Base-by-base conservation (phyloP, 2,329 filamentous ascomycete genomes). In the Penicillium sp. region DNA sequence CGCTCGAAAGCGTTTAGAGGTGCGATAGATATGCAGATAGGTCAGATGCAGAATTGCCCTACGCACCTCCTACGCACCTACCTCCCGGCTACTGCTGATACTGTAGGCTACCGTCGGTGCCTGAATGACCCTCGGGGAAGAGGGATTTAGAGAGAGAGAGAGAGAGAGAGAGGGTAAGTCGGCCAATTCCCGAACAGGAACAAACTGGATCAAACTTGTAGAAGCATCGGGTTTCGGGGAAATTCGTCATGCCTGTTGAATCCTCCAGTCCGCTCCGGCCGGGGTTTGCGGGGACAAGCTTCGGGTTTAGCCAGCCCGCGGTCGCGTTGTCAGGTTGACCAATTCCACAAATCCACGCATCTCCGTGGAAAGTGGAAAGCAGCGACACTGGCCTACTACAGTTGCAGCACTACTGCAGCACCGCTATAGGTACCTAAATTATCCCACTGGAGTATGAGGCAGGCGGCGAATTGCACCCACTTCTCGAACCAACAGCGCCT, bases 401-500 rank as follows among this genome's bases (percentile, higher is more conserved):
- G 24, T n/a, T 40, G 36, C 39, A 20, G 26, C 15, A 13, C 7
- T 29, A 30, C 26, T 40, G 36, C 21, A 40, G 13, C 6, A 9
- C 34, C 15, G n/a, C 23, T 4, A 1, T 17, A 37, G 15, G 17
- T 20, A 13, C 5, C 20, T n/a, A 42, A 37, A 42, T n/a, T 24
- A 21, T 34, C 30, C 32, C 20, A 45, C 40, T 39, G 24, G 32
- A n/a, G 10, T 41, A 29, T 29, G 43, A 15, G 17, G 13, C 10
- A 34, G 4, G 9, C 2, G 4, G 3, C 55, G 46, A 58, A 56
- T 54, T 6, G n/a, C 2, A 23, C 9, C 7, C 1, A 2, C 17
- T n/a, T 24, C 24, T 29, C 13, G 10, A 49, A 37, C 58, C 58
- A 60, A 60, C 58, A 56, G 55, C 58, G 57, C 52, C 36, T 40